Conservation (phyloP, 2,329 filamentous ascomycete species). For the Hymenoscyphus fructigenus region DNA sequence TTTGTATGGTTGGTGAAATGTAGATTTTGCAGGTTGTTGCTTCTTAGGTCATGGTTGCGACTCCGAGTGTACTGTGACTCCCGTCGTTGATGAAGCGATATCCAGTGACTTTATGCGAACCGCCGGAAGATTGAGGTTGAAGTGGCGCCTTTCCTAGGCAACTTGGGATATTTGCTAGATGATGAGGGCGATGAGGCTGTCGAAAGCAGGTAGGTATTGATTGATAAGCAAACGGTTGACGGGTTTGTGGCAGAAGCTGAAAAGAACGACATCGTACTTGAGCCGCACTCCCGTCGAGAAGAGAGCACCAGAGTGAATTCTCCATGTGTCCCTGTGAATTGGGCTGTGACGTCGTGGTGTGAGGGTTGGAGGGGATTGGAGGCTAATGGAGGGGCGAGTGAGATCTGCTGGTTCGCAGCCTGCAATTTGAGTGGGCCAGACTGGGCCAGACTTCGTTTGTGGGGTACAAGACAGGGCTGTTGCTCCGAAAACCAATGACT, state of each 20-base stretch:
- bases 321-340: background rate
- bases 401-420: too few relatives aligned
- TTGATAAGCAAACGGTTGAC: background rate
- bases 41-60: background rate
- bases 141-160: background rate
- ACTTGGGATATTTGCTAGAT: background rate
- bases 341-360: slow-evolving; percentile 1
- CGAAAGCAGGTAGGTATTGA: background rate
- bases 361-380: background rate
- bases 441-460: background rate
- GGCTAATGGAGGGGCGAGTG: background rate
- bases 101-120: background rate
- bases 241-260: slow-evolving; percentile 1
- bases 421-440: too few relatives aligned
- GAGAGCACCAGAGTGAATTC: background rate
- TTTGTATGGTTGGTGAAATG: background rate
- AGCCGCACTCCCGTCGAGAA: background rate
- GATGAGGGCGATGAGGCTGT: background rate
- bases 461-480: too few relatives aligned
- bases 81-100: background rate
- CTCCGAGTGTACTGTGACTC: background rate
- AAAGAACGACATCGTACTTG: background rate
- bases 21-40: background rate
- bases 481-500: background rate
- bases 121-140: background rate